phyloP scores from a whole-genome alignment of 352 stramenopile species.

The Globisporangium takayamanum region DNA sequence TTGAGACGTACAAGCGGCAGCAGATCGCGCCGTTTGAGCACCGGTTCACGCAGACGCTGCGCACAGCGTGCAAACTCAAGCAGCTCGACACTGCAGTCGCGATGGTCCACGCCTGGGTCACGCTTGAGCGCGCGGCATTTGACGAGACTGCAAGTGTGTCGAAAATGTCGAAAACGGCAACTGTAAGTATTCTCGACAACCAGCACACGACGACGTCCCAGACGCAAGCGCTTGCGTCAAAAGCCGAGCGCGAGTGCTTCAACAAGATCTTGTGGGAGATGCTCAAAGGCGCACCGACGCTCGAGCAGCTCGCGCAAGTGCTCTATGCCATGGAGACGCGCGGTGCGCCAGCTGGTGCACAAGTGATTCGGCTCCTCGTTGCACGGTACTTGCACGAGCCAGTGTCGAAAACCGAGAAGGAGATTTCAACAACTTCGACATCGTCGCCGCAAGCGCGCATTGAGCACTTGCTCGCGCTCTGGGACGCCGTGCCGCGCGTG shows the following conservation, averaged over 20 bases:
- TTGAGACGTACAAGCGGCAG: conserved; percentile 20
- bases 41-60: conserved; percentile 26
- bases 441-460: conserved; percentile 14
- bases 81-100: conserved; percentile 20
- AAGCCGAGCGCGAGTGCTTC: conserved; percentile 16
- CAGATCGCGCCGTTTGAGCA: conserved; percentile 24
- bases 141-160: neutral
- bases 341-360: conserved; percentile 4
- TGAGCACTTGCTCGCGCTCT: conserved; percentile 29
- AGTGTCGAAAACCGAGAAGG: neutral
- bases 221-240: neutral
- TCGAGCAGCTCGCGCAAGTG: conserved; percentile 18
- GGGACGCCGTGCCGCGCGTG: conserved; percentile 25
- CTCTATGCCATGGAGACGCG: conserved; percentile 19
- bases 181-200: conserved; percentile 8
- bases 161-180: neutral
- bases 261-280: conserved; percentile 34
- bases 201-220: neutral
- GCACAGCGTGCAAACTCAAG: conserved; percentile 22
- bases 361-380: conserved; percentile 20
- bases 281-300: conserved; percentile 17
- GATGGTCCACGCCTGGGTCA: conserved; percentile 27
- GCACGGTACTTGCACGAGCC: conserved; percentile 4
- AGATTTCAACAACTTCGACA: too few relatives aligned
- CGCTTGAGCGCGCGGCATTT: conserved; percentile 4